Evolutionary conservation across 2,329 filamentous ascomycete species (phyloP).

Genomic region (Aspergillus awamori): DNA sequence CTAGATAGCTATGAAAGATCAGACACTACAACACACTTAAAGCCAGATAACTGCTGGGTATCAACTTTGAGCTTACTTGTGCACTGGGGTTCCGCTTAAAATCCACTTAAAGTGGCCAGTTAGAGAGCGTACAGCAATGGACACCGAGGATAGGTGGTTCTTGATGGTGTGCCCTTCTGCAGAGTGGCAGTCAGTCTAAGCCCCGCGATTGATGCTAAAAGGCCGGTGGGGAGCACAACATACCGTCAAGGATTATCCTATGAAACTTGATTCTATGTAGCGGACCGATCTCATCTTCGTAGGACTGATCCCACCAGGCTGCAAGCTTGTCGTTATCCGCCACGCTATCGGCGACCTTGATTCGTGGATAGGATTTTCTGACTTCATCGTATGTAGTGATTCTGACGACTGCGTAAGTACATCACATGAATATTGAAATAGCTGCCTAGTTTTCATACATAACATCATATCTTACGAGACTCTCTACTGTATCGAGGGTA

Average conservation of each 20-base stretch:
- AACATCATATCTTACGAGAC: slow-evolving; percentile 26
- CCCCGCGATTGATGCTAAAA: not conserved
- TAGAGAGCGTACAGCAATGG: slow-evolving; percentile 40
- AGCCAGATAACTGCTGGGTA: too few species aligned
- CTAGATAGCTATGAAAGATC: slow-evolving; percentile 25
- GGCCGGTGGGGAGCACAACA: not conserved
- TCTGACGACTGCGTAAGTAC: slow-evolving; percentile 22
- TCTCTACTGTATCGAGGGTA: slow-evolving; percentile 22
- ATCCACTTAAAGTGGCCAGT: slow-evolving; percentile 42
- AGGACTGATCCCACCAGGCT: slow-evolving; percentile 30
- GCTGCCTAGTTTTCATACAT: slow-evolving; percentile 20
- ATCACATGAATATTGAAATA: not conserved
- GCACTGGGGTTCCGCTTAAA: slow-evolving; percentile 43
- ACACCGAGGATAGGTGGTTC: slow-evolving; percentile 37
- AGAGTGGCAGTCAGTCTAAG: not conserved
- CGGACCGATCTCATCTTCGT: slow-evolving; percentile 30
- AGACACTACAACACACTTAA: not conserved
- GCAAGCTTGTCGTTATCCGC: slow-evolving; percentile 22
- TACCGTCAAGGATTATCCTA: slow-evolving; percentile 47
- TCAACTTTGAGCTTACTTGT: slow-evolving; percentile 33
- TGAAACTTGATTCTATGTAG: slow-evolving; percentile 41
- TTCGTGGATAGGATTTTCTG: slow-evolving; percentile 35
- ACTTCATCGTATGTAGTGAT: slow-evolving; percentile 46
- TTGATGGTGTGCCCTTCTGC: slow-evolving; percentile 42
- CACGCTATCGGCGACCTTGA: slow-evolving; percentile 22